Conservation (phyloP, 305 asterid genomes). For the Rubia tinctorum region DNA sequence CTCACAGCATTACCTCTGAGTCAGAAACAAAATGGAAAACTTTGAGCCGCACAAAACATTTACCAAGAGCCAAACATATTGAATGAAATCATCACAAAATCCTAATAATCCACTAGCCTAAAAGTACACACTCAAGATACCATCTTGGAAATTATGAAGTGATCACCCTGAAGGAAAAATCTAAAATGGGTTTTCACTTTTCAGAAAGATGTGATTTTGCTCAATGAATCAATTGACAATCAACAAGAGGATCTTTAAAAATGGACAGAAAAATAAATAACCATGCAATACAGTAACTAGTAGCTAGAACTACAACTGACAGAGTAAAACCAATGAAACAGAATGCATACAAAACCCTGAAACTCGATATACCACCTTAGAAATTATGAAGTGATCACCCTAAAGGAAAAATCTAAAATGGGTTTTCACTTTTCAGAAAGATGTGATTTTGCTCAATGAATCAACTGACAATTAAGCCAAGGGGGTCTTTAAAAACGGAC, state of each 20-base stretch:
- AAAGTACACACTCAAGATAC: background rate
- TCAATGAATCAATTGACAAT: background rate
- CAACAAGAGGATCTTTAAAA: background rate
- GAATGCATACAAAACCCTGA: slow-evolving; percentile 14
- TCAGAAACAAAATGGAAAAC: slow-evolving; percentile 12
- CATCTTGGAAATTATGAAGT: slow-evolving; percentile 2
- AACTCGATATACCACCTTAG: background rate
- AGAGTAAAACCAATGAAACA: background rate
- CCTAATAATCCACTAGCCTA: background rate
- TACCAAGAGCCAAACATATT: background rate
- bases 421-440: background rate
- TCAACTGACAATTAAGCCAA: background rate
- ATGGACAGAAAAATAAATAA: background rate
- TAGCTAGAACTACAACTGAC: background rate
- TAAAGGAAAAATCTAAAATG: background rate
- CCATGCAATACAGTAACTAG: background rate
- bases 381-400: background rate
- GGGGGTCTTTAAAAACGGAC: background rate
- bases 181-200: background rate
- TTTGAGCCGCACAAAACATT: background rate
- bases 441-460: background rate
- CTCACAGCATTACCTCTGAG: slow-evolving; percentile 34
- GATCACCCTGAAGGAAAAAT: background rate
- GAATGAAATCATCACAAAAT: background rate
- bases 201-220: background rate